Percentiles rank a stretch among this genome's conserved stretches.
Evolutionary conservation across 2,329 filamentous ascomycete species (phyloP).

Genomic region (Monilinia polystroma): DNA sequence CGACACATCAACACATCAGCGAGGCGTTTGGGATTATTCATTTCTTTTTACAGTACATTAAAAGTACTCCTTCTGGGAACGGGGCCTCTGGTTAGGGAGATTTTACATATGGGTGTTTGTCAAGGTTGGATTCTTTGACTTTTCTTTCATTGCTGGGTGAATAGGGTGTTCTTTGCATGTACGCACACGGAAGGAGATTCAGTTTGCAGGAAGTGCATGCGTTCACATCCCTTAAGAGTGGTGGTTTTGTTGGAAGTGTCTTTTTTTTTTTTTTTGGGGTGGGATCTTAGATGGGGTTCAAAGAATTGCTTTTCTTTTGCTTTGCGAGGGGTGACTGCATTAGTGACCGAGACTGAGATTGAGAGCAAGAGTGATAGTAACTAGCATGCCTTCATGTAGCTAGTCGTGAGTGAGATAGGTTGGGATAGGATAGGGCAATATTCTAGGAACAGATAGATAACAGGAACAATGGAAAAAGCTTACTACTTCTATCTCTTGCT

Average conservation of each 20-base stretch:
- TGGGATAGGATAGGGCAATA: not conserved
- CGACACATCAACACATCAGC: conserved; percentile 24
- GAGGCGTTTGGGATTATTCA: conserved; percentile 21
- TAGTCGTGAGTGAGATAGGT: not conserved
- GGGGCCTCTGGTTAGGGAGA: conserved; percentile 23
- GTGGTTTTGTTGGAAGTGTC: not conserved
- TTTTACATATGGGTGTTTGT: conserved; percentile 22
- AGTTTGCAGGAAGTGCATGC: not conserved
- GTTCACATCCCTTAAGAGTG: not conserved
- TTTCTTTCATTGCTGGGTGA: not conserved
- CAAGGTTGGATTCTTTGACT: conserved; percentile 1
- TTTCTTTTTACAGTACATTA: conserved; percentile 19
- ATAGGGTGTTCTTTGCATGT: not conserved
- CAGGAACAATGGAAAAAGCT: not conserved
- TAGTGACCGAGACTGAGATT: not conserved
- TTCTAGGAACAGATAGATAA: conserved; percentile 9
- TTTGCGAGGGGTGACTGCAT: not conserved
- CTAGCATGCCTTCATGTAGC: not conserved
- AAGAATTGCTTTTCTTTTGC: not conserved
- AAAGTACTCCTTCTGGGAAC: conserved; percentile 20
- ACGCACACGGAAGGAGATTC: not conserved
- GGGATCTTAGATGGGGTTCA: not conserved
- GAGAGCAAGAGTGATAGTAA: not conserved
- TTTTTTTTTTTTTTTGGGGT: not conserved
- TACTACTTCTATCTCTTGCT: not conserved